Evolutionary conservation across 2,329 filamentous ascomycete genomes (phyloP).

Genomic region (Fusarium humuli): DNA sequence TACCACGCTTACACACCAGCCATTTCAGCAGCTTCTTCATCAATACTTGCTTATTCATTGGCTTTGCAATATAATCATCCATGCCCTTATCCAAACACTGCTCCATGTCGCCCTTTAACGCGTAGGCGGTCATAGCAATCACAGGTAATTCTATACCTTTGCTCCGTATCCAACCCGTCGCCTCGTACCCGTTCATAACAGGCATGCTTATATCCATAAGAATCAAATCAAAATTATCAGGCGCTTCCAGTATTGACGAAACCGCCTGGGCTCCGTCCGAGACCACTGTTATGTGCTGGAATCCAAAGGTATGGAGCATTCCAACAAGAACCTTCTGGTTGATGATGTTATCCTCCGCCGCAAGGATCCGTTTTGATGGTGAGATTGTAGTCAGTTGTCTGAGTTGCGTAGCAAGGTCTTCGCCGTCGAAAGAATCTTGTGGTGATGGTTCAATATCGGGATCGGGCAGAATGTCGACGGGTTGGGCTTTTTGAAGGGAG

Average conservation of each 20-base stretch:
- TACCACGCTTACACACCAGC: background rate
- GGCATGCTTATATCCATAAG: slow-evolving; percentile 22
- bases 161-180: background rate
- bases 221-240: background rate
- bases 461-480: accelerated
- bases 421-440: background rate
- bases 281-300: background rate
- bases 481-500: background rate
- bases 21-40: slow-evolving; percentile 10
- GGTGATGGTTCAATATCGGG: accelerated
- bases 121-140: slow-evolving; percentile 15
- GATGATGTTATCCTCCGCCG: background rate
- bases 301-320: slow-evolving; percentile 13
- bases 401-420: background rate
- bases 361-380: background rate
- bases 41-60: slow-evolving; percentile 1
- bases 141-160: background rate
- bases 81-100: slow-evolving; percentile 8
- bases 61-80: slow-evolving; percentile 12
- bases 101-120: slow-evolving; percentile 10
- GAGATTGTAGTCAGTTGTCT: background rate
- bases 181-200: slow-evolving; percentile 6
- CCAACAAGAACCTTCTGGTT: slow-evolving; percentile 10
- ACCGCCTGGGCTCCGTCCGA: slow-evolving; percentile 8
- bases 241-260: background rate